phyloP scores from a whole-genome alignment of 2,329 filamentous ascomycete genomes.

The Lasiodiplodia sp. region DNA sequence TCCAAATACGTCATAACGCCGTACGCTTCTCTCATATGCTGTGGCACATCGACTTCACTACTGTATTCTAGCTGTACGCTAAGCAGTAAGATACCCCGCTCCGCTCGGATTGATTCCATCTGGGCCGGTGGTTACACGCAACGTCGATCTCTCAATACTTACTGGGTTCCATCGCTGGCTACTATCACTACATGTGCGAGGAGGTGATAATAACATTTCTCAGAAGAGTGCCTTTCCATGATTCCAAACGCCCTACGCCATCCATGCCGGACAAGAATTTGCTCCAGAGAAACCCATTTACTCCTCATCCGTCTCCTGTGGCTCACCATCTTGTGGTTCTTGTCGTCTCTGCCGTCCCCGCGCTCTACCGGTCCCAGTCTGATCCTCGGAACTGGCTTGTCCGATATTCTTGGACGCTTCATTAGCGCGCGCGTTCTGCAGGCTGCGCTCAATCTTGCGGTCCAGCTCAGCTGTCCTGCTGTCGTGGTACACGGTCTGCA shows the following conservation, averaged over 20 bases:
- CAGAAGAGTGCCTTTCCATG: neutral
- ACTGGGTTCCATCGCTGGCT: neutral
- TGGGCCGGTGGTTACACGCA: neutral
- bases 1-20: conserved; percentile 19
- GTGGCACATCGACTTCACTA: neutral
- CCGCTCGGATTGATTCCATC: conserved; percentile 4
- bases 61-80: neutral
- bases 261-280: neutral
- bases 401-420: neutral
- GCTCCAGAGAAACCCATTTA: neutral
- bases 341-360: conserved; percentile 7
- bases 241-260: conserved; percentile 26
- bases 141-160: conserved; percentile 1
- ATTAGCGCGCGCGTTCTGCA: conserved; percentile 33
- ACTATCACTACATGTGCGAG: neutral
- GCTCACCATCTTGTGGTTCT: conserved; percentile 9
- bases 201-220: neutral
- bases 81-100: neutral
- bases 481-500: conserved; percentile 62
- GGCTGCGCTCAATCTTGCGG: conserved; percentile 42
- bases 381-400: neutral
- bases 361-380: conserved; percentile 12
- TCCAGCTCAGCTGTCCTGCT: conserved; percentile 41
- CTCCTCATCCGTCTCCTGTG: conserved; percentile 27
- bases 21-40: neutral